Percentiles rank a stretch among this genome's conserved stretches.
Conservation (phyloP, 306 rosid species). For the Gastrolobium villosum region DNA sequence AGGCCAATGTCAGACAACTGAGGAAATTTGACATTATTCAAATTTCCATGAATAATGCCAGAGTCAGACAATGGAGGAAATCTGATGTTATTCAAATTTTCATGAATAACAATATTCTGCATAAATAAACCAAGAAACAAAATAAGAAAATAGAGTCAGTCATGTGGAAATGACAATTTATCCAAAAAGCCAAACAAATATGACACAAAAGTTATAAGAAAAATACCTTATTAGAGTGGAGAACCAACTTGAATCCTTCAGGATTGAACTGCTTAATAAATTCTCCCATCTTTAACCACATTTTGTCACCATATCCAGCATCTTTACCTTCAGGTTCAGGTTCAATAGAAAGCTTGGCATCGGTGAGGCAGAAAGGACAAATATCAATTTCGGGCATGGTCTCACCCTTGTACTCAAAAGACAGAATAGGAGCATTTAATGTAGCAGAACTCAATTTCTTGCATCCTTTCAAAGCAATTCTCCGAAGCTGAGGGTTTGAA, state of each 20-base stretch:
- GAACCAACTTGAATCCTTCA: slow-evolving; percentile 53
- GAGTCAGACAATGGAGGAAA: slow-evolving; percentile 41
- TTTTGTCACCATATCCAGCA: neutral
- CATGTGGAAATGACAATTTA: slow-evolving; percentile 3
- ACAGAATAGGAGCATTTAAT: slow-evolving; percentile 46
- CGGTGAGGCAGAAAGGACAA: slow-evolving; percentile 31
- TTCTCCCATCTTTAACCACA: slow-evolving; percentile 24
- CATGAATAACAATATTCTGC: slow-evolving; percentile 57
- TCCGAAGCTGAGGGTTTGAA: slow-evolving; percentile 42
- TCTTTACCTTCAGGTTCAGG: neutral
- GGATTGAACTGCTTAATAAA: slow-evolving; percentile 42
- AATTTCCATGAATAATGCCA: slow-evolving; percentile 49
- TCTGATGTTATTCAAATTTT: slow-evolving; percentile 41
- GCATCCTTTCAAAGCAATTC: slow-evolving; percentile 54
- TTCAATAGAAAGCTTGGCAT: slow-evolving; percentile 52
- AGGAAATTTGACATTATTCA: slow-evolving; percentile 43
- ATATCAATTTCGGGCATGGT: slow-evolving; percentile 45
- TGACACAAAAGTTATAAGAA: neutral
- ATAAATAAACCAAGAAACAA: slow-evolving; percentile 37
- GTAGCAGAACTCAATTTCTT: slow-evolving; percentile 14
- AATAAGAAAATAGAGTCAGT: neutral
- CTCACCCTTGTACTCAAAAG: slow-evolving; percentile 57
- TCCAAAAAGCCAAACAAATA: slow-evolving; percentile 15
- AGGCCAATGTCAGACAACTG: slow-evolving; percentile 33
- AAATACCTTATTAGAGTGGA: slow-evolving; percentile 55